Conservation (phyloP, 225 moss, liverwort and hornwort genomes). For the Sphagnum contortum region DNA sequence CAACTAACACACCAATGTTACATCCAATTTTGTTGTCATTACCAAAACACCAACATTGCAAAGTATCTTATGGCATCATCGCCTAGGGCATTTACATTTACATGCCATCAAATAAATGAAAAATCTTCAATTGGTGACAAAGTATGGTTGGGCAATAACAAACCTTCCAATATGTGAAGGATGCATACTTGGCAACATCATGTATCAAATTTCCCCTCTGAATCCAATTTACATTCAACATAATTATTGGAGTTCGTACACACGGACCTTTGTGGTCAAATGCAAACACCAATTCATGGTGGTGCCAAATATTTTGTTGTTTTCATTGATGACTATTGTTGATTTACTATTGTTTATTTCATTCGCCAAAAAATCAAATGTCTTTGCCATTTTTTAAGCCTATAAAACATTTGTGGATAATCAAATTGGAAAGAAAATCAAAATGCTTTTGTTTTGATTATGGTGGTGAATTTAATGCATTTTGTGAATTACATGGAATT, state of each 20-base stretch:
- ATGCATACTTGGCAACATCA: not conserved
- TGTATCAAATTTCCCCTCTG: not conserved
- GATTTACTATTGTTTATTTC: not conserved
- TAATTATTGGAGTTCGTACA: not conserved
- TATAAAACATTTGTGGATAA: slow-evolving; percentile 1
- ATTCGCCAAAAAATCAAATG: slow-evolving; percentile 1
- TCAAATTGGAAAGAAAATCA: not conserved
- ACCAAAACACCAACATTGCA: not conserved
- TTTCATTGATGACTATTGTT: slow-evolving; percentile 6
- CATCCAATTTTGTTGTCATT: too few relatives aligned
- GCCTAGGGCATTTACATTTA: not conserved
- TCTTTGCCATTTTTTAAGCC: not conserved
- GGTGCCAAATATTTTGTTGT: not conserved
- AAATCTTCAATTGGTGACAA: not conserved
- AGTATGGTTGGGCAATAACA: not conserved
- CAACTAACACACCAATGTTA: too few relatives aligned
- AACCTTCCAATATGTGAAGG: not conserved
- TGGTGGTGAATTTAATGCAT: not conserved
- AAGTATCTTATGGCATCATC: not conserved
- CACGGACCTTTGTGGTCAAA: not conserved
- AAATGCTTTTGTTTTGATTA: not conserved
- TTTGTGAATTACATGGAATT: not conserved
- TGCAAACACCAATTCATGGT: not conserved
- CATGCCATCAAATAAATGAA: not conserved
- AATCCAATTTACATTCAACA: not conserved